Percentiles rank a stretch among this genome's conserved stretches.
phyloP scores from a whole-genome alignment of 345 rosid species.

The Arabis alpina region DNA sequence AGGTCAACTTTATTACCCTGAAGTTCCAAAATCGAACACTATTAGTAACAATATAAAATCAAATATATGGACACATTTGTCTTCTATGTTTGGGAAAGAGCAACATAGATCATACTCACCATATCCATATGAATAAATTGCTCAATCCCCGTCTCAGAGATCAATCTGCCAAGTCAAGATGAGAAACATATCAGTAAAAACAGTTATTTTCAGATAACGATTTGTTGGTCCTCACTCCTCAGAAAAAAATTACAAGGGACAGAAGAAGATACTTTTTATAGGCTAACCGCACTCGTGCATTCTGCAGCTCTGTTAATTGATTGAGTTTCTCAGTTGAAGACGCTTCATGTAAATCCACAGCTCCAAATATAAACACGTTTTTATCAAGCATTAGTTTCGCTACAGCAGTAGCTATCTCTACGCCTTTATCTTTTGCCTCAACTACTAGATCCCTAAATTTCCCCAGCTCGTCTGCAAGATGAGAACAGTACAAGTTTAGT shows the following conservation, averaged over 20 bases:
- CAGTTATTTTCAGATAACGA: background rate
- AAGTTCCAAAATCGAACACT: background rate
- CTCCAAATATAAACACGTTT: constrained; percentile 73
- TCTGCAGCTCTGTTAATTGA: constrained; percentile 58
- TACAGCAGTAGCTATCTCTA: constrained; percentile 53
- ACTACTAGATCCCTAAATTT: constrained; percentile 63
- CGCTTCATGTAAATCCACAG: constrained; percentile 58
- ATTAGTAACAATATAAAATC: background rate
- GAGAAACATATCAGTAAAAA: constrained; percentile 28
- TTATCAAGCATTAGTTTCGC: constrained; percentile 73
- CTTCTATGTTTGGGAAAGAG: background rate
- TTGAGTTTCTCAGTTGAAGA: constrained; percentile 51
- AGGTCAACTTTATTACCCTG: constrained; percentile 70
- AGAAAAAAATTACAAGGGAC: background rate
- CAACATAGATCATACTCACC: constrained; percentile 50
- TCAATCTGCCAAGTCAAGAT: constrained; percentile 53
- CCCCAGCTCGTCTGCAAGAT: constrained; percentile 68
- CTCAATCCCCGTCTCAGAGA: constrained; percentile 57
- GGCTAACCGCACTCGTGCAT: constrained; percentile 62
- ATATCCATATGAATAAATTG: constrained; percentile 73
- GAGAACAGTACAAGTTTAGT: constrained; percentile 1
- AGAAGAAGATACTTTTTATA: constrained; percentile 55
- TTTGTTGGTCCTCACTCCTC: constrained; percentile 1
- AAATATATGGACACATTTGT: background rate
- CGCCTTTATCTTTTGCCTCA: constrained; percentile 57